These are phyloP conservation scores for Rasamsonia emersonii DNA, from an alignment of 2,329 filamentous ascomycete species.

Conservation along the genomic window DNA sequence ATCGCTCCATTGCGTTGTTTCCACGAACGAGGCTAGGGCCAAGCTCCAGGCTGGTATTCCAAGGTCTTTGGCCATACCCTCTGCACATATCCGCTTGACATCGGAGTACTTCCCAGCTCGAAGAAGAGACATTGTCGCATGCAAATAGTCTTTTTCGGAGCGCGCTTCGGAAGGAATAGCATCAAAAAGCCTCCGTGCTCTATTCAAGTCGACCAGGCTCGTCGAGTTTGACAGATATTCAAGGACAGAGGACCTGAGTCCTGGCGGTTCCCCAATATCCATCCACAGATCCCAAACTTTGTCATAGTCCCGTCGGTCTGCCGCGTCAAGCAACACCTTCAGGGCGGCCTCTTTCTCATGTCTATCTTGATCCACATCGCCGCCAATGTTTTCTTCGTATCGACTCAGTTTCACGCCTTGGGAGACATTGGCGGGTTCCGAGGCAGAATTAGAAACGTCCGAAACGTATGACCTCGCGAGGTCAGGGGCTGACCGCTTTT, in stretches of 20 bases:
- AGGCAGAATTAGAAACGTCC: too few species aligned
- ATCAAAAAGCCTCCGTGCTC: constrained; percentile 40
- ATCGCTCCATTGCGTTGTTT: constrained; percentile 23
- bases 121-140: constrained; percentile 37
- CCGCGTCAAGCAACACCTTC: constrained; percentile 10
- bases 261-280: constrained; percentile 18
- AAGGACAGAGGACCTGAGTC: constrained; percentile 22
- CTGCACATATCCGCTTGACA: constrained; percentile 33
- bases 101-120: constrained; percentile 27
- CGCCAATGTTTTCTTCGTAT: too few species aligned
- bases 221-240: constrained; percentile 33
- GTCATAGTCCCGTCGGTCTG: constrained; percentile 20
- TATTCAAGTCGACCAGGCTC: constrained; percentile 30
- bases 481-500: constrained; percentile 14
- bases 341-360: constrained; percentile 14
- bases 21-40: constrained; percentile 23
- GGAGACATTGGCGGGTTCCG: too few species aligned
- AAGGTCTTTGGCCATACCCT: constrained; percentile 23
- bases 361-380: too few species aligned
- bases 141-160: constrained; percentile 35
- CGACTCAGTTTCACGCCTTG: too few species aligned
- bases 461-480: constrained; percentile 21
- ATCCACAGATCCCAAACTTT: constrained; percentile 36
- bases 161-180: constrained; percentile 28
- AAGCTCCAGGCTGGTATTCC: constrained; percentile 21